Base-by-base conservation (phyloP, 1,284 basidiomycete species). In the Ustilago crameri region DNA sequence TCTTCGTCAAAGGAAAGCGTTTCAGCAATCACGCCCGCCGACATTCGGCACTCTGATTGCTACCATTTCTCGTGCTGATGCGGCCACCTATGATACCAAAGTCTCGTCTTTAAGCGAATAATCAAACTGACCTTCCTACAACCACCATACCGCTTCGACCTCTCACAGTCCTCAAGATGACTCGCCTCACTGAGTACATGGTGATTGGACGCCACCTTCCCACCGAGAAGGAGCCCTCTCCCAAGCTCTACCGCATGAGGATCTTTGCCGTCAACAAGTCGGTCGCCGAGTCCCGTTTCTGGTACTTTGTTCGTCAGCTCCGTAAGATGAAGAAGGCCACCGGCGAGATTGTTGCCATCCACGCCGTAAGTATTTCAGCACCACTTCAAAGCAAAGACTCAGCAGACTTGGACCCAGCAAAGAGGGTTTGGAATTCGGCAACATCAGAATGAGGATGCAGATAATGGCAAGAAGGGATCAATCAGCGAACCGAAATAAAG, bases 321-420 rank as follows among this genome's bases (percentile, higher is more conserved):
- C 69, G 97, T 87, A 98, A 98, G 89, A 95, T 95, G 87, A 98
- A 98, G 90, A 97, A 96, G 87, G 94, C 95, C 86, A 93, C 89
- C 85, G 96, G 95, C 85, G 95, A 98, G 88, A 94, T 98, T 85
- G 94, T 98, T 85, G 93, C 93, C 85, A 90, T 98, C 87, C 95
- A 97, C 87, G 88, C 92, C 86, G 94, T 97, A 85, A 87, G 93
- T 50, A 54, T 23, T 24, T 12, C 35, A 17, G 20, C 17, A 37
- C 15, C 32, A 47, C 24, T 14, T 17, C 10, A 23, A 12, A 34
- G 18, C 20, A 42, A 22, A 22, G 12, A 37, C 38, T 18, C 26
- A 20, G 37, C 49, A 24, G 23, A 40, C 38, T 34, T 40, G 34
- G 47, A 40, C 2, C 12, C 26, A 5, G 10, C 5, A 18, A 47